Evolutionary conservation across 768 basidiomycete genomes (phyloP).

Genomic region (Leccinellum albellum): DNA sequence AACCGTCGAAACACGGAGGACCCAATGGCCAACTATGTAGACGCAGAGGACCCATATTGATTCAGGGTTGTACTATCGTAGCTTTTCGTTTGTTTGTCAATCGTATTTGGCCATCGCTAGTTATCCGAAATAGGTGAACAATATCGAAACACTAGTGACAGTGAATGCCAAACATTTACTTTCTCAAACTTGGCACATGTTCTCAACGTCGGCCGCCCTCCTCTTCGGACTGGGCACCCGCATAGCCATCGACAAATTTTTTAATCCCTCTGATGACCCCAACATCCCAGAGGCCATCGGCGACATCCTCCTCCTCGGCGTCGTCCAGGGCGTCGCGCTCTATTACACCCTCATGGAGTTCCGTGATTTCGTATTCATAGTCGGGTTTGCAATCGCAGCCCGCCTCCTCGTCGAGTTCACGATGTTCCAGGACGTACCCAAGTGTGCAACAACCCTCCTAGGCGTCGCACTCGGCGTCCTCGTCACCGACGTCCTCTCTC

Average conservation of each 20-base stretch:
- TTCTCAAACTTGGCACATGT: conserved; percentile 34
- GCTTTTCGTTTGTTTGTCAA: not conserved
- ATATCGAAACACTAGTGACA: conserved; percentile 14
- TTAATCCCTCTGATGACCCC: conserved; percentile 38
- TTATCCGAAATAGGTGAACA: conserved; percentile 21
- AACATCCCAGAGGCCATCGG: conserved; percentile 39
- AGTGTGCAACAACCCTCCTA: conserved; percentile 56
- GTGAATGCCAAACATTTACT: conserved; percentile 9
- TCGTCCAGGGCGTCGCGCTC: conserved; percentile 73
- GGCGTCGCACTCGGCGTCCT: conserved; percentile 68
- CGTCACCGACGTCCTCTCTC: conserved; percentile 67
- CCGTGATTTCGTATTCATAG: conserved; percentile 49
- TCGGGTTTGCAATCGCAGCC: conserved; percentile 53
- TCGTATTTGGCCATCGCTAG: not conserved
- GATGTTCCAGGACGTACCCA: conserved; percentile 48
- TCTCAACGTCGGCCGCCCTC: conserved; percentile 61
- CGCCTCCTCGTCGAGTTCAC: conserved; percentile 66
- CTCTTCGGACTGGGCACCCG: conserved; percentile 74
- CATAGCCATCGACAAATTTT: conserved; percentile 59
- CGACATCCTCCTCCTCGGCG: conserved; percentile 63
- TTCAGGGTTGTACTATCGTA: not conserved
- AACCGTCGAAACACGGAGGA: conserved; percentile 67
- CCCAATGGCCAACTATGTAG: conserved; percentile 92
- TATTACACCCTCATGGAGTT: conserved; percentile 60
- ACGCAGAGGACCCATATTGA: conserved; percentile 39